Conservation (phyloP, 2,329 filamentous ascomycete species). For the Ophiocordyceps robertsii region DNA sequence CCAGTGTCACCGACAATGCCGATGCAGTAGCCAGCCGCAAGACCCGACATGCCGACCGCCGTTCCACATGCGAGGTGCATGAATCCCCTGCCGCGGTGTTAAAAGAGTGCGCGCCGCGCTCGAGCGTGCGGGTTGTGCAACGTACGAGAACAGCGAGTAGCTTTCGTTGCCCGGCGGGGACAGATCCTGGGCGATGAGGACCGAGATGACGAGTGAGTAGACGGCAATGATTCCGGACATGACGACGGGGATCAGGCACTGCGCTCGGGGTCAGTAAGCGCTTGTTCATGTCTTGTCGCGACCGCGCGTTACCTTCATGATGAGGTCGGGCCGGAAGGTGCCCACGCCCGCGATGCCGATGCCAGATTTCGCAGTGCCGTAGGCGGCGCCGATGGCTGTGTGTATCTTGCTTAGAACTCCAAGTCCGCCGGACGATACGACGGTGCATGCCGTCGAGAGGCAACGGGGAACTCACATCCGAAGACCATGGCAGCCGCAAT, state of each 20-base stretch:
- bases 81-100: conserved; percentile 50
- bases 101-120: conserved; percentile 1
- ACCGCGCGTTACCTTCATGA: conserved; percentile 64
- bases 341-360: conserved; percentile 80
- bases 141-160: conserved; percentile 77
- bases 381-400: conserved; percentile 58
- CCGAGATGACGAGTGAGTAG: conserved; percentile 91
- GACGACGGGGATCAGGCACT: conserved; percentile 79
- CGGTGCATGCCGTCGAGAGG: not conserved
- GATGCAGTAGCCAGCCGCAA: conserved; percentile 93
- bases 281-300: not conserved
- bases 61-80: conserved; percentile 88
- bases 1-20: conserved; percentile 90
- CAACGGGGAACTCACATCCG: conserved; percentile 46
- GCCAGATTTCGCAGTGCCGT: conserved; percentile 78
- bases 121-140: conserved; percentile 5
- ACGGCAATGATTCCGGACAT: conserved; percentile 99
- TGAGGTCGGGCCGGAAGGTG: conserved; percentile 72
- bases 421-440: conserved; percentile 4
- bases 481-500: conserved; percentile 76
- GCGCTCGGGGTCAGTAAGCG: not conserved
- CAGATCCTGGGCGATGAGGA: conserved; percentile 88
- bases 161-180: conserved; percentile 48
- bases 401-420: conserved; percentile 1
- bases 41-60: conserved; percentile 80